Percentiles rank a stretch among this genome's conserved stretches.
phyloP scores from a whole-genome alignment of 148 eudicot genomes.

The Linanthus parryae region DNA sequence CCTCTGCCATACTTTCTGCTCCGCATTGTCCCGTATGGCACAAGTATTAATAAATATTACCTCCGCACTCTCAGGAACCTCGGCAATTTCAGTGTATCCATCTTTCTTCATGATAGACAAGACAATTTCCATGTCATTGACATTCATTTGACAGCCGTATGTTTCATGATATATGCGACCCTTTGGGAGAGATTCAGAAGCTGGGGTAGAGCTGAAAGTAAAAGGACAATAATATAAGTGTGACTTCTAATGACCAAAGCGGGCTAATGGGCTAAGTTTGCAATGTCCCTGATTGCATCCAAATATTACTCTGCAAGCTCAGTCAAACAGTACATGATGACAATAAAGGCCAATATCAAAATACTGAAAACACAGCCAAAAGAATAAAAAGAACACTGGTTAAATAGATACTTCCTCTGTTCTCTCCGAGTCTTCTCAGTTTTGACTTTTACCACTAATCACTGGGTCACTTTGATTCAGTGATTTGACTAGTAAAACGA shows the following conservation, averaged over 20 bases:
- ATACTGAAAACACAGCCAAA: too few relatives aligned
- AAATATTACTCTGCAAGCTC: too few relatives aligned
- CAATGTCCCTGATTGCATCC: too few relatives aligned
- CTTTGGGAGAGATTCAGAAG: constrained; percentile 45
- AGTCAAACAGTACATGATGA: too few relatives aligned
- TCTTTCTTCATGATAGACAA: constrained; percentile 88
- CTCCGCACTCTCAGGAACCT: constrained; percentile 95
- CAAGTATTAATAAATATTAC: constrained; percentile 91
- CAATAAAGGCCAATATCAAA: too few relatives aligned
- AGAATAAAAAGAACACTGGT: too few relatives aligned
- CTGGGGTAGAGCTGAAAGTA: constrained; percentile 30
- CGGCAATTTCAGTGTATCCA: constrained; percentile 68
- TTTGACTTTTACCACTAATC: too few relatives aligned
- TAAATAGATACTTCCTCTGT: too few relatives aligned
- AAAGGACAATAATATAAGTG: constrained; percentile 5
- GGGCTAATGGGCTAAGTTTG: too few relatives aligned
- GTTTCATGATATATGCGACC: constrained; percentile 97
- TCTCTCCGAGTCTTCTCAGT: too few relatives aligned
- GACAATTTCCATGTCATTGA: constrained; percentile 99
- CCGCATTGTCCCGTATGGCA: constrained; percentile 97
- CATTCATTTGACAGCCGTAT: constrained; percentile 96
- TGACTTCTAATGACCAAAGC: not conserved
- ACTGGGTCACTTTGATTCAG: too few relatives aligned
- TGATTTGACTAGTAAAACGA: too few relatives aligned
- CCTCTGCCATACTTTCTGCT: constrained; percentile 95